phyloP scores from a whole-genome alignment of 2,329 filamentous ascomycete genomes.

The Tolypocladium guangdongense region DNA sequence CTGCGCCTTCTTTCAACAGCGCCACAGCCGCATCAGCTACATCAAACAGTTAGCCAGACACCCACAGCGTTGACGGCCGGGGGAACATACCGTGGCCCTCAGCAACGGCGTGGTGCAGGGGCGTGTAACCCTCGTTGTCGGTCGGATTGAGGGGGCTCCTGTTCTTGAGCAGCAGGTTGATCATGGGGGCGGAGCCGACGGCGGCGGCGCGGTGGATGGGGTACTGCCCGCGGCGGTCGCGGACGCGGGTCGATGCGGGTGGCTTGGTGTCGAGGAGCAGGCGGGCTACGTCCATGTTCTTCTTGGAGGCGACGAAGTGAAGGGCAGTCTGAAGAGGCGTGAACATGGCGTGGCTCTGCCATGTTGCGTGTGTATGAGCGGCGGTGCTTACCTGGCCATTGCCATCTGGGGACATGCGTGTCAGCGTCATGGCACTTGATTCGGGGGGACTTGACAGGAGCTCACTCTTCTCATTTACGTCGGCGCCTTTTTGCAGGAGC shows the following conservation, averaged over 20 bases:
- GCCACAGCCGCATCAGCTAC: conserved; percentile 72
- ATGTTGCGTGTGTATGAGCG: neutral
- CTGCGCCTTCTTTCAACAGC: conserved; percentile 75
- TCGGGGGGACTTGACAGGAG: neutral
- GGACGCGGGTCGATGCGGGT: conserved; percentile 63
- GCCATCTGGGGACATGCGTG: conserved; percentile 36
- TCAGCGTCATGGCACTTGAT: neutral
- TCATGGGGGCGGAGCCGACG: conserved; percentile 77
- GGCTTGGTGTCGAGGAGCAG: conserved; percentile 62
- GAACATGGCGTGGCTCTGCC: neutral
- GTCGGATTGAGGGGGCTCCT: conserved; percentile 73
- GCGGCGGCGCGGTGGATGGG: conserved; percentile 87
- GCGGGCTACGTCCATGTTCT: conserved; percentile 70
- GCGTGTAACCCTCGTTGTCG: conserved; percentile 74
- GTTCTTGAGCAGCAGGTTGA: conserved; percentile 66
- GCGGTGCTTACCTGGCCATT: conserved; percentile 45
- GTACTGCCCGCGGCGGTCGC: conserved; percentile 81
- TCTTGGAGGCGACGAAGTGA: conserved; percentile 86
- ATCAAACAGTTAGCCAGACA: neutral
- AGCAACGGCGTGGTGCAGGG: conserved; percentile 77
- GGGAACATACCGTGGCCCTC: conserved; percentile 53
- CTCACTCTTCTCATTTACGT: conserved; percentile 62
- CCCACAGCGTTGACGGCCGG: neutral
- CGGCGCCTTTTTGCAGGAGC: conserved; percentile 57
- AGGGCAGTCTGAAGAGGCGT: conserved; percentile 56